Percentiles rank a stretch among this genome's conserved stretches.
phyloP scores from a whole-genome alignment of 2,329 filamentous ascomycete species.

The Fusarium irregulare region DNA sequence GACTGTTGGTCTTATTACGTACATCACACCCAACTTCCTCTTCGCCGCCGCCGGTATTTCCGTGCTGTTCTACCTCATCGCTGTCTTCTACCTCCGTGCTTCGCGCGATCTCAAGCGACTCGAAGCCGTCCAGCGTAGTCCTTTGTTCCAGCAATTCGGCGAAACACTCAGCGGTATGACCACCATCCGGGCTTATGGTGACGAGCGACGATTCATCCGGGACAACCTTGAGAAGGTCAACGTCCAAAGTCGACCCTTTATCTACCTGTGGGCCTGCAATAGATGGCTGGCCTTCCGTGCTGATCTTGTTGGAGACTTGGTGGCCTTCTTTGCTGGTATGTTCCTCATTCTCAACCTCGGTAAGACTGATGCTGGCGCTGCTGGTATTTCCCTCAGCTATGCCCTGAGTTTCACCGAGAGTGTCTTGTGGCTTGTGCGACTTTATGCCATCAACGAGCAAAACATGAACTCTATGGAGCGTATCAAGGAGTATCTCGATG shows the following conservation, averaged over 20 bases:
- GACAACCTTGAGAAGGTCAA: slow-evolving; percentile 93
- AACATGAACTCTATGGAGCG: slow-evolving; percentile 99
- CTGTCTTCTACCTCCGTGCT: slow-evolving; percentile 87
- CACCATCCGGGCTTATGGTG: slow-evolving; percentile 95
- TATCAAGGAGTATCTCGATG: slow-evolving; percentile 95
- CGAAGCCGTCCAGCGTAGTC: slow-evolving; percentile 93
- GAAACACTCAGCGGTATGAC: slow-evolving; percentile 95
- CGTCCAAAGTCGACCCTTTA: slow-evolving; percentile 90
- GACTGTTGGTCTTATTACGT: slow-evolving; percentile 86
- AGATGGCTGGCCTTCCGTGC: slow-evolving; percentile 95
- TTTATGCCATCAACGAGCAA: slow-evolving; percentile 96
- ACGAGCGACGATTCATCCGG: slow-evolving; percentile 90
- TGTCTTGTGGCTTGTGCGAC: slow-evolving; percentile 92
- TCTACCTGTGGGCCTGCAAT: slow-evolving; percentile 96
- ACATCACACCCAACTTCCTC: slow-evolving; percentile 90
- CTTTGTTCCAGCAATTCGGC: slow-evolving; percentile 96
- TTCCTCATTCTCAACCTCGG: slow-evolving; percentile 90
- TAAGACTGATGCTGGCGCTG: slow-evolving; percentile 87
- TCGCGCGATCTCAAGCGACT: slow-evolving; percentile 96
- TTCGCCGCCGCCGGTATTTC: slow-evolving; percentile 89
- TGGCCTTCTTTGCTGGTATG: slow-evolving; percentile 91
- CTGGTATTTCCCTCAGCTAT: slow-evolving; percentile 93
- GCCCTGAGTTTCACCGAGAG: slow-evolving; percentile 98
- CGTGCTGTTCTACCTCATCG: slow-evolving; percentile 82
- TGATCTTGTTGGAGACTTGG: slow-evolving; percentile 88